These are phyloP conservation scores for Aureobasidium sp. DNA, from an alignment of 2,329 filamentous ascomycete genomes.

Conservation along the genomic window DNA sequence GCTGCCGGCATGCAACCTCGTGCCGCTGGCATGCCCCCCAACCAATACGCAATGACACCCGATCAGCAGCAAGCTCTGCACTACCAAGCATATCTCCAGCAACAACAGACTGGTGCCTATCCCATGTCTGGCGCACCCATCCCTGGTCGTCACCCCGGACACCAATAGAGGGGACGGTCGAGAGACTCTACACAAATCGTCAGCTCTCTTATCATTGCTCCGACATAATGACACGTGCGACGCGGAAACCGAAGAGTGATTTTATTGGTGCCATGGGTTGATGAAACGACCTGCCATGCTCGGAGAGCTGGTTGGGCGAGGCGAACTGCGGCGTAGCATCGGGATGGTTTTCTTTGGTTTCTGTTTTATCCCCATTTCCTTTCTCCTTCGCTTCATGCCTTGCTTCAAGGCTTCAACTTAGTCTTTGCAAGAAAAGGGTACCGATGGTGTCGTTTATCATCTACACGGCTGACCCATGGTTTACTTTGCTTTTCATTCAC, in stretches of 20 bases:
- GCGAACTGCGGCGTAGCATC: conserved; percentile 11
- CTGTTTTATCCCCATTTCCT: conserved; percentile 1
- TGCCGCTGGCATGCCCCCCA: conserved; percentile 18
- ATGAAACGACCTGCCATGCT: conserved; percentile 1
- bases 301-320: conserved; percentile 3
- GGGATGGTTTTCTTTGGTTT: conserved; percentile 2
- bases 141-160: conserved; percentile 11
- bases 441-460: not conserved
- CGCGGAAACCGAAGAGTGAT: conserved; percentile 10
- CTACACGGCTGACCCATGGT: not conserved
- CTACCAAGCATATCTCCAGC: conserved; percentile 31
- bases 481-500: not conserved
- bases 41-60: conserved; percentile 27
- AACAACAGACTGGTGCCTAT: conserved; percentile 28
- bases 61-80: conserved; percentile 31
- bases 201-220: not conserved
- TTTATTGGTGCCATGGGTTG: conserved; percentile 10
- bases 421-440: not conserved
- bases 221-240: conserved; percentile 10
- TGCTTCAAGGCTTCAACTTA: not conserved
- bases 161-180: conserved; percentile 6
- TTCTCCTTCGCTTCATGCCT: conserved; percentile 9
- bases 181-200: not conserved
- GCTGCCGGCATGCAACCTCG: conserved; percentile 24
- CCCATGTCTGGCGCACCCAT: conserved; percentile 27